Evolutionary conservation across 495 filamentous ascomycete species (phyloP), one percentile per base, ranked within the genome.

Genomic region (Hypoxylon subgilvum): DNA sequence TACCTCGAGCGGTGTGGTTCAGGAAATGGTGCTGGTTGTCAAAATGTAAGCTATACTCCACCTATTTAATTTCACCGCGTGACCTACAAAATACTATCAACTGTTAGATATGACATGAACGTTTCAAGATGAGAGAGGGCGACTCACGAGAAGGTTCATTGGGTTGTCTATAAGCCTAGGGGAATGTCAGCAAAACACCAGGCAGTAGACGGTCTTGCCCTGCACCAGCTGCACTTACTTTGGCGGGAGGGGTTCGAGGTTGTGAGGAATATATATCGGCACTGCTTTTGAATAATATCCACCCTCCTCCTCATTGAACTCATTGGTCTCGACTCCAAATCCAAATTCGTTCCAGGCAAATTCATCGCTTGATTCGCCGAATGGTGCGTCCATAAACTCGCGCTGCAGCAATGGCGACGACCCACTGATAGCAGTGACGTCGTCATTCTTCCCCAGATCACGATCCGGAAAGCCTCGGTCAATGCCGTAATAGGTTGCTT

Each of bases 221-320:
- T 14, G 30, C n/a, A 4, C 28, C n/a, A n/a, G 8, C 22, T 18
- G 10, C 9, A 47, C 52, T 57, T 19, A 92, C 84, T 52, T 67
- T 21, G 23, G 67, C 60, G 61, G 76, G 62, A 74, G 71, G 35
- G 67, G 73, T 14, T 70, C 67, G 39, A 72, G 67, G 39, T 51
- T 72, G 28, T 64, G 58, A 55, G 68, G 67, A 35, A 71, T 72
- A 28, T 64, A 59, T 43, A 72, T 69, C 2, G 82, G 74, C 2
- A 89, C 86, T 2, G 86, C 81, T 12, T 82, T 82, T 3, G 82
- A 78, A 73, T 94, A 92, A 57, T 92, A 92, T 6, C 82, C 81
- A 13, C 79, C 80, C 19, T 77, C 75, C 39, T 79, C 76, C 23
- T 83, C 82, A 23, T 76, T 75, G 4, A 76, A 71, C 41, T 82